Conservation (phyloP, 305 asterid genomes). For the Fraxinus greggii region DNA sequence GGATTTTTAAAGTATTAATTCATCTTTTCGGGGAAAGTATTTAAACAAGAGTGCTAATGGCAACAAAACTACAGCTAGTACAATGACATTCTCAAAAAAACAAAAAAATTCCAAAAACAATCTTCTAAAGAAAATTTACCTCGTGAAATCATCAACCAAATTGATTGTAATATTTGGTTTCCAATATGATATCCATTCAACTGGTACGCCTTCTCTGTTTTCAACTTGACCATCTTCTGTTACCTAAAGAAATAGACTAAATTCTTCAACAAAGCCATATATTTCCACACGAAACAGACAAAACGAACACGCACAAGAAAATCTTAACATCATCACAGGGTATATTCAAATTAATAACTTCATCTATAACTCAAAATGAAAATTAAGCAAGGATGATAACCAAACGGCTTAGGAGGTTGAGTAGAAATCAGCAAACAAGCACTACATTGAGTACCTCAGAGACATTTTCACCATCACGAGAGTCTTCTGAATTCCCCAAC, state of each 20-base stretch:
- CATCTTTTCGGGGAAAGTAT: too few species aligned
- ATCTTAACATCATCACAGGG: constrained; percentile 7
- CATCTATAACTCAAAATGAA: not conserved
- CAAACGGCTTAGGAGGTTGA: constrained; percentile 8
- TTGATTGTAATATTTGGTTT: constrained; percentile 88
- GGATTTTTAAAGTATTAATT: too few species aligned
- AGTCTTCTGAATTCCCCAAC: constrained; percentile 54
- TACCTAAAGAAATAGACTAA: constrained; percentile 46
- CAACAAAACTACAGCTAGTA: too few species aligned
- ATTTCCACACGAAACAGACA: constrained; percentile 11
- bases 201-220: constrained; percentile 55
- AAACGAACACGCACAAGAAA: not conserved
- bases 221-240: constrained; percentile 51
- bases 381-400: constrained; percentile 12
- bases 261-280: constrained; percentile 8
- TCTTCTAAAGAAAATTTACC: constrained; percentile 41
- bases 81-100: not conserved
- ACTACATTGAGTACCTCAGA: constrained; percentile 48
- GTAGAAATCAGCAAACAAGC: constrained; percentile 11
- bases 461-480: constrained; percentile 34
- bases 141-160: constrained; percentile 90
- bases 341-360: not conserved
- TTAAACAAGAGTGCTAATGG: too few species aligned
- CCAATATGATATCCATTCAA: constrained; percentile 89
- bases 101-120: not conserved